phyloP scores from a whole-genome alignment of 495 filamentous ascomycete species.

The Oleoguttula mirabilis region DNA sequence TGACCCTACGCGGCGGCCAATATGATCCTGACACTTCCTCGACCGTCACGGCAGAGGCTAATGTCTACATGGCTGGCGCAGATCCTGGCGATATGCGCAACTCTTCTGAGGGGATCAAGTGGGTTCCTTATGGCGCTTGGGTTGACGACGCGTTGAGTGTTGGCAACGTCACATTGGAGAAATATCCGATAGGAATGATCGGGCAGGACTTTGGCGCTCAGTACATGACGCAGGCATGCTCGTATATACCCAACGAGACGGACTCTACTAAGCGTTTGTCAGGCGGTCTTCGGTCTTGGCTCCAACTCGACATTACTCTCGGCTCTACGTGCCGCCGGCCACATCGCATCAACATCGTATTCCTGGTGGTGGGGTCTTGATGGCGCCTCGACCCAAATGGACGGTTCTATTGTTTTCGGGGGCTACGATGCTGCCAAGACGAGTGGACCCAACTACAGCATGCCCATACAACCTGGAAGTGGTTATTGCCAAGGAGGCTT shows the following conservation, averaged over 20 bases:
- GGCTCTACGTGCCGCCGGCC: conserved; percentile 22
- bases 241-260: too few species aligned
- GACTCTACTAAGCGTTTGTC: too few species aligned
- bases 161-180: not conserved
- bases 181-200: conserved; percentile 1
- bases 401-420: conserved; percentile 35
- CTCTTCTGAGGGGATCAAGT: too few species aligned
- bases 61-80: not conserved
- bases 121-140: not conserved
- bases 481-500: too few species aligned
- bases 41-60: not conserved
- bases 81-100: too few species aligned
- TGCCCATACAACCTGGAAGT: too few species aligned
- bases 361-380: conserved; percentile 35
- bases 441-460: too few species aligned
- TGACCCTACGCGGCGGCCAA: not conserved
- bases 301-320: conserved; percentile 34
- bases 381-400: conserved; percentile 21
- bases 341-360: conserved; percentile 33
- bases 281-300: conserved; percentile 26
- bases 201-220: not conserved
- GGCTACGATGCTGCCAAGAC: conserved; percentile 36
- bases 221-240: not conserved
- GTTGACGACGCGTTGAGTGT: not conserved
- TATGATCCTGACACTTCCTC: not conserved